A percentile compares a stretch with the other conserved stretches of the same genome.
Conservation (phyloP, 2,329 filamentous ascomycete species). For the Aspergillus transmontanensis region DNA sequence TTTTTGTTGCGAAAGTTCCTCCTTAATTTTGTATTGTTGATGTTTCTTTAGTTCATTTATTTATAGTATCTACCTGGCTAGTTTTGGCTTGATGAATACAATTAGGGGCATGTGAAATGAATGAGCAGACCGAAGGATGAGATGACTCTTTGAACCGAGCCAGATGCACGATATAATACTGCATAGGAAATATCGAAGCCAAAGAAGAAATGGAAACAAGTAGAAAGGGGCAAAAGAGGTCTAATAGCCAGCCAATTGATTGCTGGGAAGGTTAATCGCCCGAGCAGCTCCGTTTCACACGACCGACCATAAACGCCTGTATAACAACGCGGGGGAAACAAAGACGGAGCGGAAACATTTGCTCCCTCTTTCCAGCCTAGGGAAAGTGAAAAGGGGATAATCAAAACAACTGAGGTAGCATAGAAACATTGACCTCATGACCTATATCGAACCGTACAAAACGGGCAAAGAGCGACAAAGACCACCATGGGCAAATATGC, state of each 20-base stretch:
- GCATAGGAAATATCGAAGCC: conserved; percentile 7
- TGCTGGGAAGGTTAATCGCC: conserved; percentile 12
- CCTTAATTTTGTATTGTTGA: neutral
- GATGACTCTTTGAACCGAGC: conserved; percentile 1
- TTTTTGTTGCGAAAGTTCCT: too few relatives aligned
- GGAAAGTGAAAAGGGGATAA: conserved; percentile 11
- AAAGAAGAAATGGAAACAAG: conserved; percentile 12
- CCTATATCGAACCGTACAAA: conserved; percentile 14
- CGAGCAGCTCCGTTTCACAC: conserved; percentile 14
- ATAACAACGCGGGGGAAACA: conserved; percentile 3
- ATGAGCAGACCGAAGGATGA: conserved; percentile 13
- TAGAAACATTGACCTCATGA: conserved; percentile 5
- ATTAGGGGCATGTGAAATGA: conserved; percentile 13
- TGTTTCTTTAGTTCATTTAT: conserved; percentile 11
- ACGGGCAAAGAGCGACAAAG: neutral
- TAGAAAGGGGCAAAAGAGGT: conserved; percentile 10
- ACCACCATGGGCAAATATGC: neutral
- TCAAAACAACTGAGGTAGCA: conserved; percentile 13
- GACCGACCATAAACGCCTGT: conserved; percentile 21
- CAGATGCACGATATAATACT: conserved; percentile 9
- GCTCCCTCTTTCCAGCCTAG: conserved; percentile 10
- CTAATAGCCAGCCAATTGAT: conserved; percentile 19
- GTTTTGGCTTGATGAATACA: conserved; percentile 9
- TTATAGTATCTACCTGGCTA: conserved; percentile 23
- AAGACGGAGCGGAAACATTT: neutral